These are phyloP conservation scores for Penicillium sp. DNA, from an alignment of 2,329 filamentous ascomycete species.

Conservation along the genomic window DNA sequence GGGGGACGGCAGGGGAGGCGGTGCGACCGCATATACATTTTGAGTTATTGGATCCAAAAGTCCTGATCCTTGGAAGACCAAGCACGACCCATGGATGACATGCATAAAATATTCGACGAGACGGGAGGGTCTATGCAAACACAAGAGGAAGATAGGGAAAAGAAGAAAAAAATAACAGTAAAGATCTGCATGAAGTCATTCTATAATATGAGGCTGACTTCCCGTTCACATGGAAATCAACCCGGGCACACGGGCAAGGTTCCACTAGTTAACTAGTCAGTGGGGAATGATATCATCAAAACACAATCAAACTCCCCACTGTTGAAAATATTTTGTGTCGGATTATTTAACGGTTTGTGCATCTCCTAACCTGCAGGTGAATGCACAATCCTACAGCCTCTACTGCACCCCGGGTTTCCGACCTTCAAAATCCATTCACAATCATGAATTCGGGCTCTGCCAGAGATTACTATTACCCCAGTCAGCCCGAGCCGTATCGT, in stretches of 20 bases:
- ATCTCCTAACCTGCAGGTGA: background rate
- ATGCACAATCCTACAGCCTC: background rate
- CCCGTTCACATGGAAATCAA: background rate
- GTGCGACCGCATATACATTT: too few relatives aligned
- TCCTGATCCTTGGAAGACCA: too few relatives aligned
- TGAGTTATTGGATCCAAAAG: too few relatives aligned
- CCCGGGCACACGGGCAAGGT: background rate
- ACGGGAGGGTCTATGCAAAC: too few relatives aligned
- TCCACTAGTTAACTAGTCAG: slow-evolving; percentile 3
- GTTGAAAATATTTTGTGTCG: background rate
- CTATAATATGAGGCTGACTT: background rate
- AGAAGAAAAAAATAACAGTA: too few relatives aligned
- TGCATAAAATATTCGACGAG: too few relatives aligned
- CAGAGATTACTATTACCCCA: background rate
- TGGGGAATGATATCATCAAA: slow-evolving; percentile 9
- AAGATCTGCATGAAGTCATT: background rate
- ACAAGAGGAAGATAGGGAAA: too few relatives aligned
- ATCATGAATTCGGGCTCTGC: background rate
- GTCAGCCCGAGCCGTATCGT: background rate
- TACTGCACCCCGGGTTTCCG: background rate
- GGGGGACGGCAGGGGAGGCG: too few relatives aligned
- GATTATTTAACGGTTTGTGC: background rate
- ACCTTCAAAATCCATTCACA: background rate
- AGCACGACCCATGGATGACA: too few relatives aligned
- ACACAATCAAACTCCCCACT: background rate